Percentiles rank a stretch among this genome's conserved stretches.
Conservation (phyloP, 2,329 filamentous ascomycete species). For the Alternaria arbusti region DNA sequence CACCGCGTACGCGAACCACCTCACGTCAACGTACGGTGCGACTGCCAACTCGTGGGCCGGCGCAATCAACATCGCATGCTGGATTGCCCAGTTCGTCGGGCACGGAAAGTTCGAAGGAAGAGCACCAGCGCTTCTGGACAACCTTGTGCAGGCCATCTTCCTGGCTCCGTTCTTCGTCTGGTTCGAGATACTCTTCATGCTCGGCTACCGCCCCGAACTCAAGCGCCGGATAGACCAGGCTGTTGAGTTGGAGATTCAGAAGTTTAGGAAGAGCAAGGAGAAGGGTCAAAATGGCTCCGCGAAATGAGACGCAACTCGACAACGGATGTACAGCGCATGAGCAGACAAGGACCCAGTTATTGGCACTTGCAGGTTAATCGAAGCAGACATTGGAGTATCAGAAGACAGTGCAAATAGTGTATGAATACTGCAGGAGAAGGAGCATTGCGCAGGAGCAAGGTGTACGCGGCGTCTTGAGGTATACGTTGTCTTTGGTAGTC, state of each 20-base stretch:
- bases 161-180: conserved; percentile 96
- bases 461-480: conserved; percentile 22
- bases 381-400: not conserved
- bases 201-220: conserved; percentile 89
- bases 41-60: conserved; percentile 70
- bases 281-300: conserved; percentile 45
- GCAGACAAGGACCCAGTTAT: not conserved
- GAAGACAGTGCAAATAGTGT: conserved; percentile 1
- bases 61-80: conserved; percentile 73
- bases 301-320: conserved; percentile 14
- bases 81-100: conserved; percentile 90
- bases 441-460: conserved; percentile 35
- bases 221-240: conserved; percentile 79
- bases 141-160: conserved; percentile 88
- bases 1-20: conserved; percentile 77
- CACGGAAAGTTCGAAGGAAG: conserved; percentile 89
- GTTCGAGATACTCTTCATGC: conserved; percentile 88
- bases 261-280: conserved; percentile 67
- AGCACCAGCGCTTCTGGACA: conserved; percentile 88
- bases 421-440: conserved; percentile 12
- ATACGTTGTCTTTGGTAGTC: conserved; percentile 3
- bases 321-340: not conserved
- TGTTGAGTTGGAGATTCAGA: conserved; percentile 77
- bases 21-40: conserved; percentile 68
- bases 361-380: conserved; percentile 1